A percentile compares a stretch with the other conserved stretches of the same genome.
Evolutionary conservation across 305 asterid species (phyloP).

Genomic region (Rubia tinctorum): DNA sequence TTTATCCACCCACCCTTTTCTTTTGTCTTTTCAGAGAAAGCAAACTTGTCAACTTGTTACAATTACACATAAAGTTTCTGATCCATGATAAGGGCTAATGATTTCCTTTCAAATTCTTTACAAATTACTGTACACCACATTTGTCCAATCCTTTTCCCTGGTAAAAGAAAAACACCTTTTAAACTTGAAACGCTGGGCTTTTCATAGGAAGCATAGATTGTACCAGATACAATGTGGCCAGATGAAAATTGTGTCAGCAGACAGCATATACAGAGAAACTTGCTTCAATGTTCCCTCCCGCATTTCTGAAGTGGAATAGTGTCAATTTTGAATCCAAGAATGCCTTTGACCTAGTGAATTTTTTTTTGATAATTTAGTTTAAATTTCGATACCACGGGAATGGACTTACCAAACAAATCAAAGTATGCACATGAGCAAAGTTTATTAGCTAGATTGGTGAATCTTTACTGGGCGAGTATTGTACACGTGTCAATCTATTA

Average conservation of each 20-base stretch:
- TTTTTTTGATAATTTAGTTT: no score
- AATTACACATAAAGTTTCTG: conserved; percentile 1
- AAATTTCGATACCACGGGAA: not conserved
- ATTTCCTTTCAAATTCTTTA: not conserved
- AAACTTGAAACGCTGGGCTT: not conserved
- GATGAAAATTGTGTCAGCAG: not conserved
- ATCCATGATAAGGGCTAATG: conserved; percentile 5
- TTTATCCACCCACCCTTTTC: not conserved
- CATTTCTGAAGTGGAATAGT: not conserved
- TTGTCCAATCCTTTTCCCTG: not conserved
- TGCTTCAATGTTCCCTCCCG: not conserved
- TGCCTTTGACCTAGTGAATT: no score
- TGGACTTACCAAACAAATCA: no score
- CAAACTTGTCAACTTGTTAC: not conserved
- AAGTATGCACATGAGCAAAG: no score
- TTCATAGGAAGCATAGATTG: not conserved
- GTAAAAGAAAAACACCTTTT: not conserved
- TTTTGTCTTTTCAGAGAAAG: not conserved
- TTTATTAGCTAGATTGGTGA: no score
- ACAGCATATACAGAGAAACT: not conserved
- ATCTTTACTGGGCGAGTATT: no score
- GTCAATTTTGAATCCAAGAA: not conserved
- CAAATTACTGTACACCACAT: not conserved
- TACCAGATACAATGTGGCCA: not conserved
- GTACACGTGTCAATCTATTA: no score